Base-by-base conservation (phyloP, 257 asterid genomes). In the Fraxinus cuspidata region DNA sequence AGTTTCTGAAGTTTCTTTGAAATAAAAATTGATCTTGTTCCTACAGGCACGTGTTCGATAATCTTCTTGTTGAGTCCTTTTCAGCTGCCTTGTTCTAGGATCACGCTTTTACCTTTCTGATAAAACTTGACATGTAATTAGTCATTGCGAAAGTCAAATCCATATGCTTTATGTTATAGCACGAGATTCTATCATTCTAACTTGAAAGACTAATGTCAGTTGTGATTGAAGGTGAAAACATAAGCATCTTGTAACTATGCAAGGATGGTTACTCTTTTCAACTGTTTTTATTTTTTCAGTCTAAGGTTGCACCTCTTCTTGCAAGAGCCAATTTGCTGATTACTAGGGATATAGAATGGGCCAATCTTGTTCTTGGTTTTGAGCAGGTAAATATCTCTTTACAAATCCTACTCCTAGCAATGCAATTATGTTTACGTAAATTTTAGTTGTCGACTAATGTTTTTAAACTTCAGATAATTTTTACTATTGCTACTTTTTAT, bases 291-390 rank as follows among this genome's bases (percentile, higher is more conserved):
- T 79, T 85, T 37, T 84, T 82, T 69, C 87, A 94, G 99, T 85
- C 89, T 77, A 84, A 76, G 86, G 87, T 95, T 79, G 97, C 98
- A 56, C 90, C 93, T 35, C 99, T 95, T 87, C 92, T 95, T 75
- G 99, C 99, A 73, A 91, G 99, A 89, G 90, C 99, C 82, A 90
- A 88, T 84, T 88, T 95, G 86, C 92, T 95, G 88, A 93, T 95
- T 79, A 95, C 99, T 65, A 91, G 99, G 91, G 98, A 95, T 81
- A 93, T 95, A 79, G 99, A 95, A 83, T 95, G 99, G 99, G 97
- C 94, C 49, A 95, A 95, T 83, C 91, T 95, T 87, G 90, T 90
- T 81, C 83, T 88, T 72, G 97, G 97, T 83, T 89, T 95, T 84
- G 99, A 95, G 93, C 99, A 95, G 93, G 98, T 93, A 84, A 83